phyloP scores from a whole-genome alignment of 1,139 yeast genomes.

The Yamadazyma trypodendri region DNA sequence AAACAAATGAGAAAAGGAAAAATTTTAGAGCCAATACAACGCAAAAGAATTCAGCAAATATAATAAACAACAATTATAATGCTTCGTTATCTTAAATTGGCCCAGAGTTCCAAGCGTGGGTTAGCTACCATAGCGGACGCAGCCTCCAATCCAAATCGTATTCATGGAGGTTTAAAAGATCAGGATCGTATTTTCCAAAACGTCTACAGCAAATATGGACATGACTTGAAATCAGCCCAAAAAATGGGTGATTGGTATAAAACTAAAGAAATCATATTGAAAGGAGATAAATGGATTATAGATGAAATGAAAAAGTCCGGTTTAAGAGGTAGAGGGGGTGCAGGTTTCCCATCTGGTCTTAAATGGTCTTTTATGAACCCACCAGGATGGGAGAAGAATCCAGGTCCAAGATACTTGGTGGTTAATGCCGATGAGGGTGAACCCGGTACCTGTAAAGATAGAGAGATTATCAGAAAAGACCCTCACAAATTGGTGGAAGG shows the following conservation, averaged over 20 bases:
- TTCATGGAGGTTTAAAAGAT: constrained; percentile 75
- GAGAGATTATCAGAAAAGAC: constrained; percentile 85
- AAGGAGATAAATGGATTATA: constrained; percentile 87
- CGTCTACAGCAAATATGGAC: constrained; percentile 71
- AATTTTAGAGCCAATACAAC: constrained; percentile 5
- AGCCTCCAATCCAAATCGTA: constrained; percentile 53
- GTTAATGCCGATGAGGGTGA: constrained; percentile 94
- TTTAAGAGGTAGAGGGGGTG: constrained; percentile 89
- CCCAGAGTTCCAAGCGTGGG: constrained; percentile 9
- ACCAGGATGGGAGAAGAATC: constrained; percentile 89
- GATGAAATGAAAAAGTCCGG: constrained; percentile 84
- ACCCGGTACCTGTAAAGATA: constrained; percentile 90
- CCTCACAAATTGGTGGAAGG: constrained; percentile 91
- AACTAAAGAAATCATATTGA: constrained; percentile 77
- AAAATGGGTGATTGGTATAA: constrained; percentile 89
- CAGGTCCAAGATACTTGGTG: constrained; percentile 81
- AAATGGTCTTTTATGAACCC: constrained; percentile 95
- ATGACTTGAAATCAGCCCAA: constrained; percentile 69
- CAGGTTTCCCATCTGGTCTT: constrained; percentile 87
- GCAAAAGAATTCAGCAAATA: constrained; percentile 3
- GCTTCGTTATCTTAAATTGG: constrained; percentile 10
- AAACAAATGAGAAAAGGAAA: constrained; percentile 3
- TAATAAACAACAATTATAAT: constrained; percentile 1
- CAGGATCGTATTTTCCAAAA: constrained; percentile 86
- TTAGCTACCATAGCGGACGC: constrained; percentile 48